These are phyloP conservation scores for Podila minutissima DNA, from an alignment of 192 early-diverging fungal species.

Conservation along the genomic window DNA sequence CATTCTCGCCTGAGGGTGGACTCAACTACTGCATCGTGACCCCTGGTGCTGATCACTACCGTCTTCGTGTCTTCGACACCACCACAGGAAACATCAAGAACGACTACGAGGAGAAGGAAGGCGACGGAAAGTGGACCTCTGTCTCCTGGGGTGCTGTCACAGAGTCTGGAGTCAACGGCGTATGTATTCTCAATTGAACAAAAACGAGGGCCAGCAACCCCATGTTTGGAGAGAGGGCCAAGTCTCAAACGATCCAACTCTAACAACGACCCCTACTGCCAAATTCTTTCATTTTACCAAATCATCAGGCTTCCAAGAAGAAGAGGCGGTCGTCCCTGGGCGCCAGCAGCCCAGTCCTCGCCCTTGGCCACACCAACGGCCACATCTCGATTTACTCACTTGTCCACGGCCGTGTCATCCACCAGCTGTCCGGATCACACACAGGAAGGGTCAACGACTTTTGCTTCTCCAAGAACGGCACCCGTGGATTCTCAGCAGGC, in stretches of 20 bases:
- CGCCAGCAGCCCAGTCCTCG: conserved; percentile 50
- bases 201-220: background rate
- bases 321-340: conserved; percentile 27
- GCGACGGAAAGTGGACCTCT: conserved; percentile 62
- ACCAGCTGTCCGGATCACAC: conserved; percentile 56
- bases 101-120: conserved; percentile 59
- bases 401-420: conserved; percentile 55
- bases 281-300: background rate
- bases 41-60: conserved; percentile 63
- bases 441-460: conserved; percentile 60
- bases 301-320: conserved; percentile 47
- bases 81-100: conserved; percentile 60
- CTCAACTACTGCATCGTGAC: conserved; percentile 64
- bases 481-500: conserved; percentile 57
- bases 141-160: conserved; percentile 60
- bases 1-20: conserved; percentile 50
- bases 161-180: conserved; percentile 36
- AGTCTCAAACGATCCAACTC: background rate
- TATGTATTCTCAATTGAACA: conserved; percentile 9
- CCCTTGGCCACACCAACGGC: conserved; percentile 61
- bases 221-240: too few species aligned
- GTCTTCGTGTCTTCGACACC: conserved; percentile 64
- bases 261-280: background rate
- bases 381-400: conserved; percentile 61
- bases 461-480: conserved; percentile 56